Evolutionary conservation across 148 eudicot genomes (phyloP).

Genomic region (Vaccinium darrowii): DNA sequence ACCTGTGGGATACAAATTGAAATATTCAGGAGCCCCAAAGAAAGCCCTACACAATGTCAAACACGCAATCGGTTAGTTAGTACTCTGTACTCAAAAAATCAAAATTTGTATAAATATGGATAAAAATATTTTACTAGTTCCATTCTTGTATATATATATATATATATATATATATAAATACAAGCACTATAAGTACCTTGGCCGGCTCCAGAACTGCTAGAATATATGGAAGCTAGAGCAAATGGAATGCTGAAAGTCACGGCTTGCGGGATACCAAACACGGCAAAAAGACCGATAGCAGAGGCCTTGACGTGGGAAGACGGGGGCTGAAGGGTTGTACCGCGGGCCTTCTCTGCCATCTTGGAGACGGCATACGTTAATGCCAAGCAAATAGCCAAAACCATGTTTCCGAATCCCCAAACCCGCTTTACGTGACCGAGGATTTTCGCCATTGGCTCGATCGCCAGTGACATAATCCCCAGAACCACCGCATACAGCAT

Average conservation of each 20-base stretch:
- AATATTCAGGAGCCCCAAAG: slow-evolving; percentile 1
- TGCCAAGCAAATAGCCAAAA: slow-evolving; percentile 26
- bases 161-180: no score
- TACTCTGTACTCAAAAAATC: no score
- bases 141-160: no score
- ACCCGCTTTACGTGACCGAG: slow-evolving; percentile 22
- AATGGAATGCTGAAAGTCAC: slow-evolving; percentile 8
- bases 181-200: not conserved
- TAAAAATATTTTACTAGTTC: not conserved
- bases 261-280: not conserved
- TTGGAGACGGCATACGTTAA: slow-evolving; percentile 31
- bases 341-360: slow-evolving; percentile 16
- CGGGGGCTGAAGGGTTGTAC: not conserved
- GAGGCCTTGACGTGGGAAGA: not conserved
- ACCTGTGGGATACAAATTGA: not conserved
- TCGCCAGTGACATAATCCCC: slow-evolving; percentile 7
- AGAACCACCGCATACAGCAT: slow-evolving; percentile 19
- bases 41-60: not conserved
- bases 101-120: no score
- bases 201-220: not conserved
- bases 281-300: not conserved
- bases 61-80: no score
- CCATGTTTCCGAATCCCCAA: slow-evolving; percentile 31
- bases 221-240: slow-evolving; percentile 5
- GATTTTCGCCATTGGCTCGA: slow-evolving; percentile 15